phyloP scores from a whole-genome alignment of 1,284 basidiomycete genomes.

The Sanghuangporus sanghuang region DNA sequence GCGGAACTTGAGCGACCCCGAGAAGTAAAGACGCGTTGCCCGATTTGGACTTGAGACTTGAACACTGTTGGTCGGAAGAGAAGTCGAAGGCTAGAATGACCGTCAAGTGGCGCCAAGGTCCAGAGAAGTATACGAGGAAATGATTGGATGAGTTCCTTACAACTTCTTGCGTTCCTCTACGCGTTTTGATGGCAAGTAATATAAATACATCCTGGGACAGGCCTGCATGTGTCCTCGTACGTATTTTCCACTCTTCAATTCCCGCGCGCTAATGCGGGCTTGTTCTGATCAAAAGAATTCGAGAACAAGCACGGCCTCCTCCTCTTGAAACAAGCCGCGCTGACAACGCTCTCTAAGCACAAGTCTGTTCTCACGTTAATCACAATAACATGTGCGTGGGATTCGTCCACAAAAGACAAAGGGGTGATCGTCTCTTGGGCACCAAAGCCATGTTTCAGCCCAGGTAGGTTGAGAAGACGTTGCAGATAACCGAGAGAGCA shows the following conservation, averaged over 20 bases:
- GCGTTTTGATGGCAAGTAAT: background rate
- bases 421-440: background rate
- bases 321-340: background rate
- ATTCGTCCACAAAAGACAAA: background rate
- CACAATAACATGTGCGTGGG: background rate
- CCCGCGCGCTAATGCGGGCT: background rate
- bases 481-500: background rate
- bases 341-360: background rate
- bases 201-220: background rate
- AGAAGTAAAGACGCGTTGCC: background rate
- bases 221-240: background rate
- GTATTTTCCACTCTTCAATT: background rate
- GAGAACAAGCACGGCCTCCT: background rate
- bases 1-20: constrained; percentile 5
- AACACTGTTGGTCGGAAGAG: background rate
- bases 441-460: background rate
- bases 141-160: background rate
- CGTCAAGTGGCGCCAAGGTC: background rate
- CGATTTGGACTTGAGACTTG: background rate
- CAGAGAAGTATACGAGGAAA: background rate
- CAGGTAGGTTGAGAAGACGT: background rate
- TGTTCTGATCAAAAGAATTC: background rate
- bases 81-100: background rate
- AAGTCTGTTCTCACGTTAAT: constrained; percentile 1
- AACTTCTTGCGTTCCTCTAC: background rate